Evolutionary conservation across 208 protist species (phyloP), one percentile per base, ranked within the genome.

Genomic region (Borovskyia barvae): DNA sequence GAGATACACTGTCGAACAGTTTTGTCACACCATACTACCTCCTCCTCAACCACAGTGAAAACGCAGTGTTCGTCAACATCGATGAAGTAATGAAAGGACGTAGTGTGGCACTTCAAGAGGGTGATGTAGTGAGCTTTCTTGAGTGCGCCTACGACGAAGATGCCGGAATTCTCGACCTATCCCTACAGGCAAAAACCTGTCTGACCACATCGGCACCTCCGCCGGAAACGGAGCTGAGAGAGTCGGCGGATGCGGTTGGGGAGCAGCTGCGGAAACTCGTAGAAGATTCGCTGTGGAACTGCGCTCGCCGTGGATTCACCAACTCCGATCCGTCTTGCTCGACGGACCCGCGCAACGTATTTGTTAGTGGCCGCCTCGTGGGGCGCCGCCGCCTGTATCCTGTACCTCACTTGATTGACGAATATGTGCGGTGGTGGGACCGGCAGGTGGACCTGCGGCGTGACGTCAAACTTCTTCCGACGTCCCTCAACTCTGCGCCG

Each of bases 101-200:
- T 20, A 88, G 82, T 62, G 43, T 43, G 22, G 54, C 19, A 17
- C 62, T 94, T 6, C 6, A 43, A 15, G 80, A 90, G 40, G 70
- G 78, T n/a, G 88, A 94, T 35, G 66, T 92, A 20, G 29, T 94
- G 0, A 80, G 82, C 5, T 85, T 94, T 58, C 75, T 94, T 11
- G 85, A 92, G 55, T 75, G 73, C 49, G 78, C 88, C 11, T 90
- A 86, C 68, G 85, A 85, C 57, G 60, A 50, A 6, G 68, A 82
- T 29, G 81, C 74, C 52, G 87, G 87, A 11, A 59, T 87, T 7
- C 42, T 94, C 28, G 58, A 76, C 25, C 51, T 36, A n/a, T n/a
- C n/a, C n/a, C n/a, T n/a, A n/a, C n/a, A n/a, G n/a, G n/a, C n/a
- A n/a, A n/a, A n/a, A n/a, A n/a, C n/a, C n/a, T 0, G 29, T 51